Evolutionary conservation across 2,329 filamentous ascomycete genomes (phyloP).

Genomic region (Colletotrichum chlorophyti): DNA sequence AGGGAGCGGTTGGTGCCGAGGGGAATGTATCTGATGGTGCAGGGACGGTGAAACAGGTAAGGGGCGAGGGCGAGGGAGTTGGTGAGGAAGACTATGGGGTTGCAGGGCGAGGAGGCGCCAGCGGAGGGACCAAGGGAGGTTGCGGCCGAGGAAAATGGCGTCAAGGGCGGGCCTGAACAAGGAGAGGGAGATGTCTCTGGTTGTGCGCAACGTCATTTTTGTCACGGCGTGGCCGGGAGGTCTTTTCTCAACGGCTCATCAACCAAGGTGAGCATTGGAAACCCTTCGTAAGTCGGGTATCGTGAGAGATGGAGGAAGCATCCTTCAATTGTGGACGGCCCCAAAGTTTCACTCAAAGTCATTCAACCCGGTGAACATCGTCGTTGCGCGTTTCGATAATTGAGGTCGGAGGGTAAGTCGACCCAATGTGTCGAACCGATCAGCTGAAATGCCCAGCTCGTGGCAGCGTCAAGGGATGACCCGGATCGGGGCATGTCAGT

Average conservation of each 20-base stretch:
- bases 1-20: constrained; percentile 35
- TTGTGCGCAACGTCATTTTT: neutral
- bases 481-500: neutral
- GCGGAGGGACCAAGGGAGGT: constrained; percentile 45
- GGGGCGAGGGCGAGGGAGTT: constrained; percentile 43
- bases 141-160: constrained; percentile 40
- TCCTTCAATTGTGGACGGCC: neutral
- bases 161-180: constrained; percentile 39
- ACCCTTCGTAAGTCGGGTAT: too few relatives aligned
- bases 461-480: neutral
- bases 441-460: neutral
- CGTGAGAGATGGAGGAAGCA: neutral
- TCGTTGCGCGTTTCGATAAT: too few relatives aligned
- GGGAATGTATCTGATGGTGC: constrained; percentile 41
- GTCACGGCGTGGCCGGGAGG: neutral
- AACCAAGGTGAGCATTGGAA: too few relatives aligned
- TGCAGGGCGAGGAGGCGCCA: constrained; percentile 52
- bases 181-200: neutral
- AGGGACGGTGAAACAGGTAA: constrained; percentile 44
- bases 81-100: constrained; percentile 45
- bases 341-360: neutral
- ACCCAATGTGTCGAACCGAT: constrained; percentile 5
- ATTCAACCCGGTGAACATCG: neutral
- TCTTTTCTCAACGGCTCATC: too few relatives aligned
- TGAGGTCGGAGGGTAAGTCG: neutral